Base-by-base conservation (phyloP, 176 grass and related monocot species). In the Bromus sterilis region DNA sequence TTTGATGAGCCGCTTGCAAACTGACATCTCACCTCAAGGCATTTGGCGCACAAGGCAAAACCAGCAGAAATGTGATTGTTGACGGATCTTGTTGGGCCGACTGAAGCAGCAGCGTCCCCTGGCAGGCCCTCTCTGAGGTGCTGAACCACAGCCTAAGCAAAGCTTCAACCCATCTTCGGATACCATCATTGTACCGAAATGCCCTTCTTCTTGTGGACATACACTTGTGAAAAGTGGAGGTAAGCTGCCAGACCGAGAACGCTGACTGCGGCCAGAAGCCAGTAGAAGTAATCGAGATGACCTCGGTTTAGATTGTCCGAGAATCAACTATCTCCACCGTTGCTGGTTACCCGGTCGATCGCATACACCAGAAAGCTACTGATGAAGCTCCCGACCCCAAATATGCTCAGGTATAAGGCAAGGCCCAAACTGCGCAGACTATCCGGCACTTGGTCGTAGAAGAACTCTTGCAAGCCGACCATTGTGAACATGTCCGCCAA, bases 371-470 rank as follows among this genome's bases (percentile, higher is more conserved):
- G 26, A 71, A 88, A 78, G 68, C 80, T 53, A 59, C 86, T 78
- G 29, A 79, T 78, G 68, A 78, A 88, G 46, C 68, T 79, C 15
- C 86, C 81, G 51, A 76, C 28, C 20, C 67, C 82, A 30, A 85
- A 36, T 59, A 85, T 80, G 82, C 87, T 87, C 60, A 89, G 28
- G 67, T 87, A 93, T 29, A 40, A 75, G 43, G 91, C 88, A 56
- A 93, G 76, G 7, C 91, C 88, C 3, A 90, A 75, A 77, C 91
- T 90, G 55, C 81, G 78, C 57, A 93, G 56, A 30, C 31, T 41
- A 36, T 90, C 87, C 16, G 91, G 85, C 43, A 93, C 80, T 75
- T 93, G 91, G 35, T 93, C 88, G 10, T 93, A 93, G 68, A 90
- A 93, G 28, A 93, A 85, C 56, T 90, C 91, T 57, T 93, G 87